Base-by-base conservation (phyloP, 768 basidiomycete species). In the Auriculariales sp. region DNA sequence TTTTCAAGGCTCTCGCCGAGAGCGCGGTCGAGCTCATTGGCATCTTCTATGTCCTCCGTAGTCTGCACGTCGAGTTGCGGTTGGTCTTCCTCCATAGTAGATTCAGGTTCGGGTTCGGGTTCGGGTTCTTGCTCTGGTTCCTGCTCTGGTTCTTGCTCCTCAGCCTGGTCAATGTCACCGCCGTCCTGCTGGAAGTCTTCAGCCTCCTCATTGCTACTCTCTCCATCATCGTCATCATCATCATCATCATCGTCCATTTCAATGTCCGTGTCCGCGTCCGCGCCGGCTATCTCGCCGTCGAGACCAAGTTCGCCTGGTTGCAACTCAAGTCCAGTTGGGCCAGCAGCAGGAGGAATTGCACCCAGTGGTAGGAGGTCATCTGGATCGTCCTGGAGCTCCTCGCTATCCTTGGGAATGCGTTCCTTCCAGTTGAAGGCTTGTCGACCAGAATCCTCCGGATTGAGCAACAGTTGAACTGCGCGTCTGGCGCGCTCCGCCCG, bases 371-470 rank as follows among this genome's bases (percentile, higher is more conserved):
- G 29, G 28, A 28, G 47, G 27, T 28, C 48, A 2, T 49, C 36
- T 11, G 28, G 11, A n/a, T 86, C 85, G 55, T 86, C 83, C 3
- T 82, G 83, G 61, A 87, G 84, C 54, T 83, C 84, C 12, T 78
- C 75, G 57, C 81, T 79, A 11, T 87, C 84, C 53, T 77, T 78
- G 39, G n/a, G n/a, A 19, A 89, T 81, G n/a, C 87, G 71, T 55
- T 78, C 75, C 60, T 79, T 80, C 82, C 85, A 87, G 44, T 89
- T 84, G 60, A 81, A 89, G 62, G 77, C 82, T 50, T 90, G 87
- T 51, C 74, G 67, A n/a, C n/a, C n/a, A n/a, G n/a, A n/a, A n/a
- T n/a, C n/a, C n/a, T n/a, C n/a, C n/a, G n/a, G n/a, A n/a, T n/a
- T n/a, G n/a, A n/a, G n/a, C 6, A 90, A 66, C 74, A 90, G 80